phyloP scores from a whole-genome alignment of 257 asterid genomes.

The Mitragyna speciosa region DNA sequence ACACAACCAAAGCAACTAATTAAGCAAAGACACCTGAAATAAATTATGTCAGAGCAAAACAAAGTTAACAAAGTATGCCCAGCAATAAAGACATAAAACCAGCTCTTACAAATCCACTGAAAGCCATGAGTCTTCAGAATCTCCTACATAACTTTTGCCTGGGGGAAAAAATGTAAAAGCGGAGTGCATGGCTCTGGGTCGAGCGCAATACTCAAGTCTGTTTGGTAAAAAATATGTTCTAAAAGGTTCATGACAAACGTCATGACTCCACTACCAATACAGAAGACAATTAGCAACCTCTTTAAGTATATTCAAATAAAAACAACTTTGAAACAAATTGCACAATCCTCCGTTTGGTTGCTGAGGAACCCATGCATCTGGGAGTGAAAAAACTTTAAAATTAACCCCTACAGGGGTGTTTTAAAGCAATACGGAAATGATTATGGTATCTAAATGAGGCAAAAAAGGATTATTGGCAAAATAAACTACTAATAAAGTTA shows the following conservation, averaged over 20 bases:
- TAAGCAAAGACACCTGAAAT: conserved; percentile 16
- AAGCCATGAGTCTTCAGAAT: conserved; percentile 78
- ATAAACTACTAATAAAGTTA: background rate
- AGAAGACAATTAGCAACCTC: conserved; percentile 24
- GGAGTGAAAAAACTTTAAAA: background rate
- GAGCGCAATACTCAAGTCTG: conserved; percentile 39
- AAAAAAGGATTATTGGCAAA: background rate
- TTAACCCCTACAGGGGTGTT: background rate
- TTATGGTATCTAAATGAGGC: background rate
- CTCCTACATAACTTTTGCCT: conserved; percentile 59
- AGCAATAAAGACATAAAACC: conserved; percentile 37
- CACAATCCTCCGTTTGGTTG: background rate
- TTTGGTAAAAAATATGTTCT: conserved; percentile 34
- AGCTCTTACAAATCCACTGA: conserved; percentile 77
- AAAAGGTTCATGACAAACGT: conserved; percentile 26
- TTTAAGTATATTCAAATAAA: background rate
- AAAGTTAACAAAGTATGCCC: conserved; percentile 27
- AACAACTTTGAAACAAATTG: background rate
- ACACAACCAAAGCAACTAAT: conserved; percentile 8
- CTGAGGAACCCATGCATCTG: background rate
- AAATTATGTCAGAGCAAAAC: conserved; percentile 17
- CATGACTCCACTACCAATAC: conserved; percentile 25
- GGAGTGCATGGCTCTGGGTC: conserved; percentile 46
- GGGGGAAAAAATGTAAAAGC: conserved; percentile 48
- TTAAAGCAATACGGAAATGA: background rate